phyloP scores from a whole-genome alignment of 1,139 yeast genomes.

The Blastobotrys elegans region DNA sequence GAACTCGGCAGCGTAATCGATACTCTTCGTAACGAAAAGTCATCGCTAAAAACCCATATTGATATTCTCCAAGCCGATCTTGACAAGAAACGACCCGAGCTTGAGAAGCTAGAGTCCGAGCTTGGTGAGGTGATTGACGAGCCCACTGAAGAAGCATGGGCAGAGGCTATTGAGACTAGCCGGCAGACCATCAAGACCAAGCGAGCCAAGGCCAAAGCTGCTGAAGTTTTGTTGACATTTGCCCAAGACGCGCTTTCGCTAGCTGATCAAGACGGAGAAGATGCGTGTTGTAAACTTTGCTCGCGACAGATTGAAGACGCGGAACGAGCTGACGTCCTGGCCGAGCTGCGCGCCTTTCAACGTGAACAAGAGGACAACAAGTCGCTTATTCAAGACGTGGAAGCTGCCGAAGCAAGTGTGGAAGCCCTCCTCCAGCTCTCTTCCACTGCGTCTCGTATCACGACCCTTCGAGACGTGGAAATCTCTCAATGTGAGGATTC shows the following conservation, averaged over 20 bases:
- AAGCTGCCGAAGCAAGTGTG: constrained; percentile 1
- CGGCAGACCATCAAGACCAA: neutral
- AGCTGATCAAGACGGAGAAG: neutral
- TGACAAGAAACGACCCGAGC: neutral
- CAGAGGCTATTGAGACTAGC: neutral
- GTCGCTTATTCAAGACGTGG: constrained; percentile 10
- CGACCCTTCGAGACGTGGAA: neutral
- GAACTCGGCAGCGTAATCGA: neutral
- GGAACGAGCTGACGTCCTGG: constrained; percentile 18
- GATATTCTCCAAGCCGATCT: neutral
- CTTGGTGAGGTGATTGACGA: neutral
- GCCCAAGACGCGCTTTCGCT: neutral
- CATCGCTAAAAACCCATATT: neutral
- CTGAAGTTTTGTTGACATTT: neutral
- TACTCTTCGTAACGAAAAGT: neutral
- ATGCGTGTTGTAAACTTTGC: constrained; percentile 8
- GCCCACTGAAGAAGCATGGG: neutral
- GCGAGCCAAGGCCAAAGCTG: neutral
- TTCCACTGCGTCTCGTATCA: neutral
- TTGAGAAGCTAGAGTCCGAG: neutral
- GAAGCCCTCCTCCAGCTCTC: neutral
- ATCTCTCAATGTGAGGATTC: neutral
- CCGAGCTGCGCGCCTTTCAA: neutral
- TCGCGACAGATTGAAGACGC: constrained; percentile 10
- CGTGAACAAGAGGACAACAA: constrained; percentile 1